A percentile compares a stretch with the other conserved stretches of the same genome.
Conservation (phyloP, 305 asterid genomes). For the Fraxinus albicans region DNA sequence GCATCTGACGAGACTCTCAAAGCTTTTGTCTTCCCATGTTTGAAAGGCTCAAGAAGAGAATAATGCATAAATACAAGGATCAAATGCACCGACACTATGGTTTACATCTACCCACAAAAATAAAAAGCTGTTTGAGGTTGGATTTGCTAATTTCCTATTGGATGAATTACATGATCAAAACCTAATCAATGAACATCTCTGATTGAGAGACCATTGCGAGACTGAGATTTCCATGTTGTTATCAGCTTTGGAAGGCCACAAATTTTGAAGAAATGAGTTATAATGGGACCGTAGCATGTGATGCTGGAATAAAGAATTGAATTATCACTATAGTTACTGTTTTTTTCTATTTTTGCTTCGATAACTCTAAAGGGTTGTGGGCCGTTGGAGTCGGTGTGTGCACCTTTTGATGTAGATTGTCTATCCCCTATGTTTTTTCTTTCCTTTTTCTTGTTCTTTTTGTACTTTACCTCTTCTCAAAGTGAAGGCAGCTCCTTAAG, state of each 20-base stretch:
- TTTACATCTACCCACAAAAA: constrained; percentile 3
- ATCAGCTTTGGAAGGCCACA: constrained; percentile 31
- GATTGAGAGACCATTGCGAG: constrained; percentile 23
- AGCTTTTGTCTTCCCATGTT: neutral
- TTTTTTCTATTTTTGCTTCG: neutral
- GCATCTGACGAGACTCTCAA: neutral
- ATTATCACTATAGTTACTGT: neutral
- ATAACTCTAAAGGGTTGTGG: neutral
- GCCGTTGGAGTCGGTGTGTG: neutral
- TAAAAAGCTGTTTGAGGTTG: neutral
- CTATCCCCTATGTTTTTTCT: neutral
- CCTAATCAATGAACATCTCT: constrained; percentile 7
- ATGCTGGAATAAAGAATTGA: neutral
- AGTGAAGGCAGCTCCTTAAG: neutral
- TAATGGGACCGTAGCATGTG: constrained; percentile 41
- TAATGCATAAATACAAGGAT: neutral
- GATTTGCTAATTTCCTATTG: constrained; percentile 1
- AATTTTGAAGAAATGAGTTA: constrained; percentile 24
- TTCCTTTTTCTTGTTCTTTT: neutral
- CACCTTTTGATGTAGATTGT: neutral
- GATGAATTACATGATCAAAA: constrained; percentile 2
- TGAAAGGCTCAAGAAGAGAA: neutral
- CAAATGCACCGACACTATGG: constrained; percentile 1
- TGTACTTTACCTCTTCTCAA: neutral
- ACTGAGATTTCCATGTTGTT: constrained; percentile 24